These are phyloP conservation scores for Aspergillus jensenii DNA, from an alignment of 2,329 filamentous ascomycete genomes.

Conservation along the genomic window DNA sequence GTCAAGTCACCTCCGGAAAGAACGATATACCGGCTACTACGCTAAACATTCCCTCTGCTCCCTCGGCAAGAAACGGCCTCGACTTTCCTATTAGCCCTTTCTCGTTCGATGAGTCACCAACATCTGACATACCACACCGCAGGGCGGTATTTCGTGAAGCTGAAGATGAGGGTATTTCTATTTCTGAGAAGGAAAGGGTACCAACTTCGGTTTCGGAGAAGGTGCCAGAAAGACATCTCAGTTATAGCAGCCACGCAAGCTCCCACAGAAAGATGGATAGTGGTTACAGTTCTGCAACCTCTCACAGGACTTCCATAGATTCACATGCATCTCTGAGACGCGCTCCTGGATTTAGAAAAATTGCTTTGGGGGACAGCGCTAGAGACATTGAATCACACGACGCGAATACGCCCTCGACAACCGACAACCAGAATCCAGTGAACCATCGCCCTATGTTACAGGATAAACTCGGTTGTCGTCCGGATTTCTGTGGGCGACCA, in stretches of 20 bases:
- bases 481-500: slow-evolving; percentile 16
- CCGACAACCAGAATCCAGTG: slow-evolving; percentile 11
- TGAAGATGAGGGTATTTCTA: slow-evolving; percentile 19
- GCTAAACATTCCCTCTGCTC: slow-evolving; percentile 21
- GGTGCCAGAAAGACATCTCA: slow-evolving; percentile 6
- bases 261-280: slow-evolving; percentile 37
- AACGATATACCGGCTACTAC: background rate
- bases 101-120: slow-evolving; percentile 36
- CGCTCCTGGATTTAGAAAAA: slow-evolving; percentile 10
- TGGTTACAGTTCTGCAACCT: slow-evolving; percentile 40
- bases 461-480: slow-evolving; percentile 12
- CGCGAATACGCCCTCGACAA: background rate
- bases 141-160: slow-evolving; percentile 16
- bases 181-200: slow-evolving; percentile 21
- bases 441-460: slow-evolving; percentile 22
- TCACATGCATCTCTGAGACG: slow-evolving; percentile 23
- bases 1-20: background rate
- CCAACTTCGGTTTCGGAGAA: slow-evolving; percentile 15
- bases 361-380: slow-evolving; percentile 18
- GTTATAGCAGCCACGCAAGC: slow-evolving; percentile 19
- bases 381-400: slow-evolving; percentile 8
- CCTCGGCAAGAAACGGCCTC: slow-evolving; percentile 18
- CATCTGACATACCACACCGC: slow-evolving; percentile 11
- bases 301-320: slow-evolving; percentile 27
- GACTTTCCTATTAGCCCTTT: slow-evolving; percentile 33